Evolutionary conservation across 164 flowering plant genomes (phyloP).

Genomic region (Macadamia integrifolia): DNA sequence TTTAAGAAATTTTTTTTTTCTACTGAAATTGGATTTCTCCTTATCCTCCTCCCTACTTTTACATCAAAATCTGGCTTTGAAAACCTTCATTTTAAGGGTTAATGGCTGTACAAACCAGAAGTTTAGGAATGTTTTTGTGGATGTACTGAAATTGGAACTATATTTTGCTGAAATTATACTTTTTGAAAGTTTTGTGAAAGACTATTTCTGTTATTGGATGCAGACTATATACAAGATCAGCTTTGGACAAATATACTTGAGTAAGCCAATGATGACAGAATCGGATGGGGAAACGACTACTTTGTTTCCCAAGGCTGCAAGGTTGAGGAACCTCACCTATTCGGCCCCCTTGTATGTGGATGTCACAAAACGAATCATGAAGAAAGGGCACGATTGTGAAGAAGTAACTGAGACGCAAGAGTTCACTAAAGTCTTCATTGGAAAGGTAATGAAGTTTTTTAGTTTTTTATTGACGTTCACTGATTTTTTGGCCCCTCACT

Average conservation of each 20-base stretch:
- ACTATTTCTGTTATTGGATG: conserved; percentile 16
- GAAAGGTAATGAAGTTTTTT: conserved; percentile 52
- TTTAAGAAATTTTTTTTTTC: too few species aligned
- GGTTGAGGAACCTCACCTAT: conserved; percentile 89
- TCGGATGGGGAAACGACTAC: conserved; percentile 98
- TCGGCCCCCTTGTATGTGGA: conserved; percentile 97
- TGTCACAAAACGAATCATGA: conserved; percentile 75
- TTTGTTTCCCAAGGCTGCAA: conserved; percentile 93
- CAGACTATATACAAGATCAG: conserved; percentile 92
- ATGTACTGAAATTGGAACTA: too few species aligned
- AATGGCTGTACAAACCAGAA: background rate
- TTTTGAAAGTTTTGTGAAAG: too few species aligned
- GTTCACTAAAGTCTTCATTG: conserved; percentile 88
- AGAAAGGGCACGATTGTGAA: conserved; percentile 95
- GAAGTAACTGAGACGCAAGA: conserved; percentile 94
- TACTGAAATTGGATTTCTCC: too few species aligned
- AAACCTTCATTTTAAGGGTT: too few species aligned
- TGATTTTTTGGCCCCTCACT: background rate
- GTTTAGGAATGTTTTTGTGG: too few species aligned
- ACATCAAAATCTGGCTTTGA: too few species aligned
- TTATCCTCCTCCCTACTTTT: too few species aligned
- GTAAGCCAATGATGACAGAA: conserved; percentile 99
- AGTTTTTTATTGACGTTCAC: background rate
- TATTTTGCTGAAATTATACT: too few species aligned
- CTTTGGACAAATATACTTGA: conserved; percentile 92